Evolutionary conservation across 1,284 basidiomycete genomes (phyloP).

Genomic region (Vanrija sp.): DNA sequence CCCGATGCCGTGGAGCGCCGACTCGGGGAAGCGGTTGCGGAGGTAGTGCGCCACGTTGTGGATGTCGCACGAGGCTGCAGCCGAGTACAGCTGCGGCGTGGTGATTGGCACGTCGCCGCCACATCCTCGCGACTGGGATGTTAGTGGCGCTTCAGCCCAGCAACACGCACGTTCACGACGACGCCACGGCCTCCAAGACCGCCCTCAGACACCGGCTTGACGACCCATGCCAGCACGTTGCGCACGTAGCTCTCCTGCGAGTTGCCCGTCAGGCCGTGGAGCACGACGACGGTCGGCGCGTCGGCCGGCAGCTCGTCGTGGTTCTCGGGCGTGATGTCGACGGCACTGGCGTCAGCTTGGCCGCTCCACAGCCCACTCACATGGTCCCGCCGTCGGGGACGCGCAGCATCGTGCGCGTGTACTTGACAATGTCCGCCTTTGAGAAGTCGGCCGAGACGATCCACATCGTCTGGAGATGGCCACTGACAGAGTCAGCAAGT

Average conservation of each 20-base stretch:
- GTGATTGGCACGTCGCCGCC: constrained; percentile 69
- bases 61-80: constrained; percentile 73
- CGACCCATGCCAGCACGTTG: constrained; percentile 67
- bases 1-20: constrained; percentile 78
- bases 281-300: constrained; percentile 71
- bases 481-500: constrained; percentile 25
- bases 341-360: constrained; percentile 67
- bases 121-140: constrained; percentile 70
- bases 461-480: constrained; percentile 51
- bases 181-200: constrained; percentile 82
- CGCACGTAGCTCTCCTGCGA: constrained; percentile 86
- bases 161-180: constrained; percentile 63
- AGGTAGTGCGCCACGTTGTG: constrained; percentile 77
- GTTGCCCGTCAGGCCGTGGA: constrained; percentile 82
- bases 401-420: constrained; percentile 61
- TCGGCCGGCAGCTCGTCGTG: constrained; percentile 57
- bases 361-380: constrained; percentile 51
- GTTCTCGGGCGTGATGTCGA: constrained; percentile 50
- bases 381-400: constrained; percentile 67
- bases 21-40: constrained; percentile 66
- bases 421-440: constrained; percentile 64
- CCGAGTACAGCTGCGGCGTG: constrained; percentile 74
- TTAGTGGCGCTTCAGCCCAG: background rate
- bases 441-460: constrained; percentile 58
- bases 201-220: constrained; percentile 61